Evolutionary conservation across 495 filamentous ascomycete species (phyloP).

Genomic region (Penicillium flavigenum): DNA sequence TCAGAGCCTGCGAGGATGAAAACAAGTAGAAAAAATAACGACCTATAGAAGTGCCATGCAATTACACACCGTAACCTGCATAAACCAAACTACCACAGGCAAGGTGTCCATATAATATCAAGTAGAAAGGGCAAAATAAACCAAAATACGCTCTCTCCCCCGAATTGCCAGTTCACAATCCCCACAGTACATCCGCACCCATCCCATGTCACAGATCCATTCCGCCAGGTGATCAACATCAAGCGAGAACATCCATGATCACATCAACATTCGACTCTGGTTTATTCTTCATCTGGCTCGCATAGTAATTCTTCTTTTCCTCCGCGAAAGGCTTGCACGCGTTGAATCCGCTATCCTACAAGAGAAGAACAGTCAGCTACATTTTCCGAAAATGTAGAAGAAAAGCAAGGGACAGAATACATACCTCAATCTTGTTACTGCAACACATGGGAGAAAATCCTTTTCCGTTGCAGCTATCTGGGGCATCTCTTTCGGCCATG

Average conservation of each 20-base stretch:
- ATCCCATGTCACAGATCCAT: constrained; percentile 3
- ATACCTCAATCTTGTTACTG: constrained; percentile 17
- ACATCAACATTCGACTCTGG: constrained; percentile 15
- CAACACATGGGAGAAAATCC: constrained; percentile 37
- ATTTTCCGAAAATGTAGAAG: neutral
- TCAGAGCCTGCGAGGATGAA: no score
- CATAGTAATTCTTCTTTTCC: constrained; percentile 28
- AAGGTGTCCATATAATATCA: constrained; percentile 17
- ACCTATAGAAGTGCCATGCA: neutral
- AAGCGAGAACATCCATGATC: constrained; percentile 24
- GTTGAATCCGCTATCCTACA: neutral
- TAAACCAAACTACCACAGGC: constrained; percentile 16
- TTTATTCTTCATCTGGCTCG: neutral
- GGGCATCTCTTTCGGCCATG: constrained; percentile 22
- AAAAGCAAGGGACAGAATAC: neutral
- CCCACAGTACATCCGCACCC: neutral
- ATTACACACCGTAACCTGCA: neutral
- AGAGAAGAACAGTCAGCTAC: neutral
- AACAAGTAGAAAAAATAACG: neutral
- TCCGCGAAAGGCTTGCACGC: constrained; percentile 30
- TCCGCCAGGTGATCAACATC: neutral
- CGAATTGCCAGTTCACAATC: neutral
- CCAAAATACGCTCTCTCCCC: neutral
- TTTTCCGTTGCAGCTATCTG: constrained; percentile 22
- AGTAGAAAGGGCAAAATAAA: constrained; percentile 10